Conservation (phyloP, 768 basidiomycete genomes). For the Leccinum fibrillosum region DNA sequence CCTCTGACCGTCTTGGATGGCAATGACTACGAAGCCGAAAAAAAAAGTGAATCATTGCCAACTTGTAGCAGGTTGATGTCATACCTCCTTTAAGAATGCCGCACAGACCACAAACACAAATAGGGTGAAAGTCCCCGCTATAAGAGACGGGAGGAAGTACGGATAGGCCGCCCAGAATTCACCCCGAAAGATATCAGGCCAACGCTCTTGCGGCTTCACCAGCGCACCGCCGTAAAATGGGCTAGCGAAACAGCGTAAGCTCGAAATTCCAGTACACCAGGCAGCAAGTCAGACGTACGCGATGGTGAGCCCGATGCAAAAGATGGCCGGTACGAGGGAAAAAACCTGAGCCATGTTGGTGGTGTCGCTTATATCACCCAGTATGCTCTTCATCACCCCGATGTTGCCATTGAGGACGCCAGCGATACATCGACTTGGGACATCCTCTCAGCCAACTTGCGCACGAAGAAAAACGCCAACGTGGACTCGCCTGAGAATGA, state of each 20-base stretch:
- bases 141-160: constrained; percentile 35
- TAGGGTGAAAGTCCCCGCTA: constrained; percentile 17
- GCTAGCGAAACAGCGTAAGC: constrained; percentile 27
- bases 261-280: neutral
- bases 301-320: constrained; percentile 30
- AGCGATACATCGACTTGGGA: constrained; percentile 32
- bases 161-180: constrained; percentile 36
- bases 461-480: neutral
- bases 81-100: constrained; percentile 31
- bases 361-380: constrained; percentile 56
- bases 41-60: neutral
- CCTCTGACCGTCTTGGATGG: constrained; percentile 13
- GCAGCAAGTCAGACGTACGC: constrained; percentile 16
- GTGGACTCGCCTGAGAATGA: constrained; percentile 52
- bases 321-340: constrained; percentile 27
- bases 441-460: constrained; percentile 3
- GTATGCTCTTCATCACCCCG: constrained; percentile 66
- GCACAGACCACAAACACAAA: constrained; percentile 17
- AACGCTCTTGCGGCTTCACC: constrained; percentile 52
- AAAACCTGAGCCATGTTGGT: constrained; percentile 36
- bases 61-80: neutral
- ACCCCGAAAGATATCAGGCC: constrained; percentile 45
- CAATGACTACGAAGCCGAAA: constrained; percentile 19
- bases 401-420: constrained; percentile 40
- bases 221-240: constrained; percentile 59